Evolutionary conservation across 805 yeast species (phyloP), one percentile per base, ranked within the genome.

Genomic region (Yarrowia alimentaria): DNA sequence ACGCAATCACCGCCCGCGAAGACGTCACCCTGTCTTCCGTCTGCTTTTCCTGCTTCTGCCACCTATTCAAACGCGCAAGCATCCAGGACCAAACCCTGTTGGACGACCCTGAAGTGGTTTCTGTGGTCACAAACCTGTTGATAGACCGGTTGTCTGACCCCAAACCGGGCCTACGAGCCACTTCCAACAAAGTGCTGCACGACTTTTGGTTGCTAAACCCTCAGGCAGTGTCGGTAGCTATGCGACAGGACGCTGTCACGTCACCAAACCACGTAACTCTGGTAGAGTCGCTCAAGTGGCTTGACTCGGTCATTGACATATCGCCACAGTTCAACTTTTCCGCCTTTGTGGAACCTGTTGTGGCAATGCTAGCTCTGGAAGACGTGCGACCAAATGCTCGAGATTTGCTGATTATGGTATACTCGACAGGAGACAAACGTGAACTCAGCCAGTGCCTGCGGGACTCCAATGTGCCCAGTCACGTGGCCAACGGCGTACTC

Each of bases 31-130:
- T 54, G 11, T 38, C 59, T 1, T 40, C 47, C 6, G 53, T 64
- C 12, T 62, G 75, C 0, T 73, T 74, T 53, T 68, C 76, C 1
- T 61, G 76, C 21, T 57, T 74, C 14, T 72, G 76, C 54, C 74
- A 75, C 56, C 57, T 75, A 12, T 64, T 71, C 18, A 72, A 73
- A 53, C 62, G 79, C 8, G 66, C 71, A 6, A 67, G 71, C 18
- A 65, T 68, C 57, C 78, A 62, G 49, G 64, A 69, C 29, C 61
- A 64, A n/a, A 53, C 60, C 11, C 60, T 61, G 13, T 60, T 71
- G 18, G 53, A 58, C n/a, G 59, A 55, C n/a, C 56, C 61, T 25
- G 55, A 58, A 12, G 66, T 68, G 33, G 60, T 67, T 21, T 11
- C 18, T 4, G 42, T 28, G 11, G 33, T 47, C 1, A 43, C 37